A percentile compares a stretch with the other conserved stretches of the same genome.
These are phyloP conservation scores for Cavenderia fasciculata DNA, from an alignment of 78 protist genomes.

Conservation along the genomic window DNA sequence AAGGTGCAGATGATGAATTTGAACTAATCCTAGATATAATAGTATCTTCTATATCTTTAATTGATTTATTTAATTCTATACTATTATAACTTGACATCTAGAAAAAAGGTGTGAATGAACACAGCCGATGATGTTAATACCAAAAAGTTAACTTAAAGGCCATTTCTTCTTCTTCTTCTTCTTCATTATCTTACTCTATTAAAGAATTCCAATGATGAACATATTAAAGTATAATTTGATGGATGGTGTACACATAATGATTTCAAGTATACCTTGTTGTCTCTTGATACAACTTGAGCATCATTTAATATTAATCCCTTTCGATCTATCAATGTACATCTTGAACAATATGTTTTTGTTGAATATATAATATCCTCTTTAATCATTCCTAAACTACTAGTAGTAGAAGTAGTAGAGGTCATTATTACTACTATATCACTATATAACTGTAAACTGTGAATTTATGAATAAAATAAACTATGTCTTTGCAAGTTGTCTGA, in stretches of 20 bases:
- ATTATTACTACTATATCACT: too few species aligned
- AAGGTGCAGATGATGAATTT: background rate
- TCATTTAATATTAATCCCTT: conserved; percentile 27
- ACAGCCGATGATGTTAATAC: too few species aligned
- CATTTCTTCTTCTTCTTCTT: too few species aligned
- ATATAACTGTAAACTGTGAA: too few species aligned
- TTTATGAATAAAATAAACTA: too few species aligned
- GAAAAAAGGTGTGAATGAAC: too few species aligned
- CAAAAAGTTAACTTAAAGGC: too few species aligned
- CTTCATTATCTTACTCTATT: conserved; percentile 40
- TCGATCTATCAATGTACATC: conserved; percentile 59
- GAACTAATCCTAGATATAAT: conserved; percentile 2
- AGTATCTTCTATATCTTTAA: conserved; percentile 24
- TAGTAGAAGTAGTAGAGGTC: too few species aligned
- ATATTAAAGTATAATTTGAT: conserved; percentile 34
- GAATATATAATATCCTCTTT: conserved; percentile 1
- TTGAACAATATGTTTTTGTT: conserved; percentile 64
- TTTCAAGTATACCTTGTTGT: conserved; percentile 54
- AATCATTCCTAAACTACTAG: too few species aligned
- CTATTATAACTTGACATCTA: too few species aligned
- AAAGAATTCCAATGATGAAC: conserved; percentile 52
- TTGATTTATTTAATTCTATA: too few species aligned
- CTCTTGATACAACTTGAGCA: conserved; percentile 36
- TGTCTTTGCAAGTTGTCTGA: too few species aligned
- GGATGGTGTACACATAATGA: conserved; percentile 12